phyloP scores from a whole-genome alignment of 768 basidiomycete genomes.

The Trametes meyenii region DNA sequence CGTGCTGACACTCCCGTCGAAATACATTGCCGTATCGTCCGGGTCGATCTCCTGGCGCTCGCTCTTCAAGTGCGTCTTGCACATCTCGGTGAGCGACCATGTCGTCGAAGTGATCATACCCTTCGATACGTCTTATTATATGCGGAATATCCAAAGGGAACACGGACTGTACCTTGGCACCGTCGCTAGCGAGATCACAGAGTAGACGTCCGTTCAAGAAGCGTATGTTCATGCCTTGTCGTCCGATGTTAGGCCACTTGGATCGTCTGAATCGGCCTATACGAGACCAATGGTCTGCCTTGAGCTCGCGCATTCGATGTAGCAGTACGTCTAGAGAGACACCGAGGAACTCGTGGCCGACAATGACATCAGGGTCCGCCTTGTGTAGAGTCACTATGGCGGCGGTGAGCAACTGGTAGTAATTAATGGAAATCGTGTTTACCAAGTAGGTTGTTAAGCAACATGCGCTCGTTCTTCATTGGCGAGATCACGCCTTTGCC shows the following conservation, averaged over 20 bases:
- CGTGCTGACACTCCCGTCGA: slow-evolving; percentile 79
- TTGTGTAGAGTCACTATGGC: slow-evolving; percentile 70
- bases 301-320: slow-evolving; percentile 87
- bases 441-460: slow-evolving; percentile 84
- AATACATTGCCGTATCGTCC: slow-evolving; percentile 89
- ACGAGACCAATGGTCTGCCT: slow-evolving; percentile 92
- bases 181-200: slow-evolving; percentile 93
- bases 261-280: slow-evolving; percentile 87
- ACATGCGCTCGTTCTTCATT: slow-evolving; percentile 79
- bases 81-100: slow-evolving; percentile 99
- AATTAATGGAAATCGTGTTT: slow-evolving; percentile 22
- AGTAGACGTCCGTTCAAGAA: slow-evolving; percentile 85
- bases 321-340: slow-evolving; percentile 89
- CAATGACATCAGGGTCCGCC: slow-evolving; percentile 90
- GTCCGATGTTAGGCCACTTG: slow-evolving; percentile 81
- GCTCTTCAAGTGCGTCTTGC: slow-evolving; percentile 81
- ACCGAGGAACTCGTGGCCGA: slow-evolving; percentile 94
- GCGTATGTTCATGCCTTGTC: slow-evolving; percentile 80
- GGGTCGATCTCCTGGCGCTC: slow-evolving; percentile 94
- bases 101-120: slow-evolving; percentile 97
- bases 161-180: slow-evolving; percentile 70
- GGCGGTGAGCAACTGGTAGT: slow-evolving; percentile 10
- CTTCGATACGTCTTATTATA: slow-evolving; percentile 40
- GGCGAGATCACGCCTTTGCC: slow-evolving; percentile 72
- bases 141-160: not conserved